Conservation (phyloP, 2,329 filamentous ascomycete genomes). For the Cryphonectria japonica region DNA sequence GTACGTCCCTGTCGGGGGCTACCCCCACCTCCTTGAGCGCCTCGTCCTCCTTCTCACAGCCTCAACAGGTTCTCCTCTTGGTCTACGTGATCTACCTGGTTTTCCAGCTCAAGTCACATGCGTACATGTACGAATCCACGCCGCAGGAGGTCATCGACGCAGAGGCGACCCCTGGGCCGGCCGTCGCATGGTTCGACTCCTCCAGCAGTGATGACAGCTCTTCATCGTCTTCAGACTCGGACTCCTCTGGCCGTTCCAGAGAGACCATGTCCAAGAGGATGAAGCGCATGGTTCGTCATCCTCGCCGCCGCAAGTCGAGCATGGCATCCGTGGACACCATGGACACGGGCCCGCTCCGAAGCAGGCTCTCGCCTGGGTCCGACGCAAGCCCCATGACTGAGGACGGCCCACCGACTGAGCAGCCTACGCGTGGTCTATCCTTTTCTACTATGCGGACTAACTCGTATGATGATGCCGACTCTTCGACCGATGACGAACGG, state of each 20-base stretch:
- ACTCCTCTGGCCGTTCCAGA: constrained; percentile 63
- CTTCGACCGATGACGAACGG: constrained; percentile 53
- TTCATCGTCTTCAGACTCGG: constrained; percentile 69
- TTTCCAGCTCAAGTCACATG: constrained; percentile 90
- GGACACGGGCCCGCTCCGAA: constrained; percentile 37
- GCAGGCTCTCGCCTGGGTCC: constrained; percentile 48
- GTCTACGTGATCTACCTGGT: constrained; percentile 84
- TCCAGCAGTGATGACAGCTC: constrained; percentile 61
- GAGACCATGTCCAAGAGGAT: constrained; percentile 75
- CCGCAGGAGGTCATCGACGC: constrained; percentile 93
- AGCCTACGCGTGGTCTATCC: constrained; percentile 40
- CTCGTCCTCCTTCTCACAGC: constrained; percentile 29
- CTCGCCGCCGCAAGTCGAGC: constrained; percentile 77
- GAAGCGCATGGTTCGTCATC: constrained; percentile 72
- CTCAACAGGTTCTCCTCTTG: constrained; percentile 67
- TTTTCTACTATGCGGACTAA: constrained; percentile 37
- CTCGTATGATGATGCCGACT: constrained; percentile 42
- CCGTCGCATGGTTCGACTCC: constrained; percentile 79
- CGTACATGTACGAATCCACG: constrained; percentile 90
- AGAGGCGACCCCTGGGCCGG: constrained; percentile 82
- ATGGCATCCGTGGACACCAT: constrained; percentile 67
- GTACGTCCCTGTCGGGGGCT: constrained; percentile 50
- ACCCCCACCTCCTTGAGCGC: constrained; percentile 6
- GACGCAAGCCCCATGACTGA: constrained; percentile 42
- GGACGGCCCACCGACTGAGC: constrained; percentile 44